Percentiles rank a stretch among this genome's conserved stretches.
These are phyloP conservation scores for Starmerella davenportii DNA, from an alignment of 805 yeast species.

Conservation along the genomic window DNA sequence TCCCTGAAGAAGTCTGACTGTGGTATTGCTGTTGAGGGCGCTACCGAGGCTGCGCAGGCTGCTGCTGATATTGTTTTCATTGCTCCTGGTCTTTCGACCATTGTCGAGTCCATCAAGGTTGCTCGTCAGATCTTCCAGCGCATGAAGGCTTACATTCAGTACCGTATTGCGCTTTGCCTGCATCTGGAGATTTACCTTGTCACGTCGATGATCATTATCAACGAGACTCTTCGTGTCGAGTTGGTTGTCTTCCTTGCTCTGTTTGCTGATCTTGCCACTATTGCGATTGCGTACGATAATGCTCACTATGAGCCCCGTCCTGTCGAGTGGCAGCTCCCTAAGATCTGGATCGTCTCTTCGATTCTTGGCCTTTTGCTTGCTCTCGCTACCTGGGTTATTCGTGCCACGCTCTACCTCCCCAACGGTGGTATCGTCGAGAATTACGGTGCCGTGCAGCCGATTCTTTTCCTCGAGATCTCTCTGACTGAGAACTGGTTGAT, in stretches of 20 bases:
- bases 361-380: slow-evolving; percentile 74
- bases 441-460: slow-evolving; percentile 90
- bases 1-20: slow-evolving; percentile 89
- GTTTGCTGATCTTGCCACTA: slow-evolving; percentile 93
- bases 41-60: slow-evolving; percentile 91
- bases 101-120: slow-evolving; percentile 85
- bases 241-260: slow-evolving; percentile 89
- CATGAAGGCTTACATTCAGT: slow-evolving; percentile 94
- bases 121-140: slow-evolving; percentile 97
- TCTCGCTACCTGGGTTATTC: slow-evolving; percentile 83
- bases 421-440: slow-evolving; percentile 71
- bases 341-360: slow-evolving; percentile 94
- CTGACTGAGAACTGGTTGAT: slow-evolving; percentile 95
- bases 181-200: slow-evolving; percentile 91
- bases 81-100: slow-evolving; percentile 90
- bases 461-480: slow-evolving; percentile 82
- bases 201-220: slow-evolving; percentile 87
- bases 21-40: slow-evolving; percentile 98
- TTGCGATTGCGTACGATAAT: slow-evolving; percentile 92
- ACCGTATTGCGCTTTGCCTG: slow-evolving; percentile 90
- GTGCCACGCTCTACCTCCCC: slow-evolving; percentile 80
- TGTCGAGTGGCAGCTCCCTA: slow-evolving; percentile 92
- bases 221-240: slow-evolving; percentile 71
- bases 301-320: slow-evolving; percentile 90
- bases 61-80: slow-evolving; percentile 93